Evolutionary conservation across 2,329 filamentous ascomycete species (phyloP), one percentile per base, ranked within the genome.

Genomic region (Huntiella bhutanensis): DNA sequence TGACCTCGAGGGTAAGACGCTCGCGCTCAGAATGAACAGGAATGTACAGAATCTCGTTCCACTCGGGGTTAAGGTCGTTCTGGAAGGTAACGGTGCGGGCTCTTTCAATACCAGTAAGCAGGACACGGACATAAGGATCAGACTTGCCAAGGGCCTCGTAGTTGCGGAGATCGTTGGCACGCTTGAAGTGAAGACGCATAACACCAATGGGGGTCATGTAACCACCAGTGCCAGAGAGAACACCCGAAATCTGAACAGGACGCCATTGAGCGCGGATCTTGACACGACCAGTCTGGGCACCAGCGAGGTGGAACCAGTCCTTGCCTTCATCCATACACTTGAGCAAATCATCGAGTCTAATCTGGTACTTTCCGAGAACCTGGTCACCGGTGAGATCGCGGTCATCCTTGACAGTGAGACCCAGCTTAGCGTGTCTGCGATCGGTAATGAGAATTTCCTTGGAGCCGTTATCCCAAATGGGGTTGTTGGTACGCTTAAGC

Each of bases 371-470:
- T 50, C 88, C 91, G 16, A 98, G 66, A 33, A 88, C 73, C 42
- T 85, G 86, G 59, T 98, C 88, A 11, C 77, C 69, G 5, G 77
- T 68, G 47, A 98, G 65, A 46, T 94, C 88, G 52, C 88, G 80
- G 54, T 96, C 88, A 57, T 98, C 91, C 64, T 95, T 98, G 70
- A 98, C 77, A 12, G 88, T 82, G 47, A 98, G 67, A 47, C 88
- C 92, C 45, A 98, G 70, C 59, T 85, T 91, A 48, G 91, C 87
- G 58, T 76, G 79, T 65, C 86, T 93, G 52, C 83, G 80, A 59
- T 98, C 87, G 1, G 87, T 95, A 58, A 98, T 88, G 51, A 98
- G 75, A 54, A 98, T 77, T 58, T 98, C 91, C 64, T 94, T 94
- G 54, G 78, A 82, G 5, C 83, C 83, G 58, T 96, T 81, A 46